Percentiles rank a stretch among this genome's conserved stretches.
phyloP scores from a whole-genome alignment of 495 filamentous ascomycete genomes.

The Penicillium waksmanii region DNA sequence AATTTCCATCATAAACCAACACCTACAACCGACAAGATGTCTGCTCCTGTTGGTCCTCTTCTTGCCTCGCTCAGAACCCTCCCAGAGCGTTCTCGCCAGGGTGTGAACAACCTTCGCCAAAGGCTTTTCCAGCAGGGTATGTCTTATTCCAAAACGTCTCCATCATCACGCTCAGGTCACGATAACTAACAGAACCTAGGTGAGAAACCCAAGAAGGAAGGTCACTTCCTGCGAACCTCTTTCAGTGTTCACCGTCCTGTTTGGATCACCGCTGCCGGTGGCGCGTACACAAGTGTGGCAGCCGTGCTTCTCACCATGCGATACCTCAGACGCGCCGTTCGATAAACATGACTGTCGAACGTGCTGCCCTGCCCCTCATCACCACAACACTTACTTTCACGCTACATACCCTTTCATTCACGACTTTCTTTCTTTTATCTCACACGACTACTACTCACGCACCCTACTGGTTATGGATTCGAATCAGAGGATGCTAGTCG shows the following conservation, averaged over 20 bases:
- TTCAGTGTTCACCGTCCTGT: slow-evolving; percentile 46
- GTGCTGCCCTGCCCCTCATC: not conserved
- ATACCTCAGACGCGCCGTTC: slow-evolving; percentile 35
- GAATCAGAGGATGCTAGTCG: slow-evolving; percentile 6
- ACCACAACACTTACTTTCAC: slow-evolving; percentile 2
- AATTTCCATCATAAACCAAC: slow-evolving; percentile 14
- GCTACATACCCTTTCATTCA: slow-evolving; percentile 11
- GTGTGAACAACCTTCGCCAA: slow-evolving; percentile 33
- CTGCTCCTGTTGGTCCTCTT: slow-evolving; percentile 30
- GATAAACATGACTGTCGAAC: slow-evolving; percentile 8
- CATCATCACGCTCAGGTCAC: not conserved
- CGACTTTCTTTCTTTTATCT: slow-evolving; percentile 6
- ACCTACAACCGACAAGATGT: slow-evolving; percentile 23
- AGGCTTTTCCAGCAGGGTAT: slow-evolving; percentile 39
- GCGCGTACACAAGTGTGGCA: slow-evolving; percentile 42
- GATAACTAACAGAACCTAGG: slow-evolving; percentile 23
- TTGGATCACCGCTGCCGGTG: slow-evolving; percentile 45
- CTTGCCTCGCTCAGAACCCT: slow-evolving; percentile 27
- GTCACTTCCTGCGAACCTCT: slow-evolving; percentile 41
- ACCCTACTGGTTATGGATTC: slow-evolving; percentile 19
- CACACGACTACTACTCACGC: slow-evolving; percentile 4
- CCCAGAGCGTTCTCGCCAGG: slow-evolving; percentile 35
- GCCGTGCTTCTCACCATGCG: slow-evolving; percentile 46
- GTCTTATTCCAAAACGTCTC: slow-evolving; percentile 3
- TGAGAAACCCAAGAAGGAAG: slow-evolving; percentile 37